Base-by-base conservation (phyloP, 2,329 filamentous ascomycete genomes). In the Davidsoniella eucalypti region DNA sequence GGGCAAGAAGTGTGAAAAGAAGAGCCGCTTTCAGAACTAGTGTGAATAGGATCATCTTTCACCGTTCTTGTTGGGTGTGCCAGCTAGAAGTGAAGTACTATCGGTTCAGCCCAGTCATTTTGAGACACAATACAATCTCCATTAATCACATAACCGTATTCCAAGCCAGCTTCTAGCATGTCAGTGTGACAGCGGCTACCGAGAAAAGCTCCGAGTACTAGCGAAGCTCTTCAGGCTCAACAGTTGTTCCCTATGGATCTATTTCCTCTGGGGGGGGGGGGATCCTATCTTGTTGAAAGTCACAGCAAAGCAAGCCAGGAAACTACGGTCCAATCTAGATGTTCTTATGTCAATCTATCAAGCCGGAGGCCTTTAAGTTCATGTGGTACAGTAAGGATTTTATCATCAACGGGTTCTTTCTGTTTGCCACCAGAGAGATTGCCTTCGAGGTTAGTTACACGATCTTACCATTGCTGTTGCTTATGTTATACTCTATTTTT, bases 41-140 rank as follows among this genome's bases (percentile, higher is more conserved):
- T 23, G 18, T 12, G 47, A 14, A 36, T 14, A 9, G 21, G 12
- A 26, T 47, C 42, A 16, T 12, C 36, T n/a, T 51, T 17, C 12
- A 16, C 44, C 1, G 1, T 36, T 10, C 12, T 4, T 21, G 14
- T 1, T 2, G 49, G 43, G 1, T 47, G 3, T 4, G 44, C 49
- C 4, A 47, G 2, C 7, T 51, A 23, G 25, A 47, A 51, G 43
- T 17, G 14, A 9, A 47, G 17, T 10, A 42, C 36, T 9, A 16
- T 41, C 17, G 48, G 52, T 1, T 56, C 45, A 10, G 16, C 12
- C 59, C 53, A 61, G 44, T 61, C 51, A 69, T 53, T 43, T 60
- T 62, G 61, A 51, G 69, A 71, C 26, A 70, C 63, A 44, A 64
- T 65, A 2, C 63, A 61, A 56, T 71, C 64, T 18, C 66, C 65